Base-by-base conservation (phyloP, 179 eudicot species). In the Amaranthus tricolor region DNA sequence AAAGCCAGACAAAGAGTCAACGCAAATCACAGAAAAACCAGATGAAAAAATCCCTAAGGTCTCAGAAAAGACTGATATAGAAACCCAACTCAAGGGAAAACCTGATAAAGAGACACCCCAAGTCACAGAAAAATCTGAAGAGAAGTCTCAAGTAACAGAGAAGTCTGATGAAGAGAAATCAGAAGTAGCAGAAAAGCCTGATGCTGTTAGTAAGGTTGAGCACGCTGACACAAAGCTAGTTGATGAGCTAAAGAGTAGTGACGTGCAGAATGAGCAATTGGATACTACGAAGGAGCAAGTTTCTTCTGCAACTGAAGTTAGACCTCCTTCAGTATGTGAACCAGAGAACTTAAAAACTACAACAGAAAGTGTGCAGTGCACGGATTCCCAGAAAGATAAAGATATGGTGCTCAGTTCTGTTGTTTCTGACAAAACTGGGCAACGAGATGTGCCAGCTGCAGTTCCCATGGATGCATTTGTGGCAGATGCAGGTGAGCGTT, bases 401-500 rank as follows among this genome's bases (percentile, higher is more conserved):
- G 86, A 70, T 63, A 71, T 68, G 63, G 71, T 72, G 76, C 72
- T 87, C 61, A 65, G 43, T 81, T 74, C 85, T 78, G 61, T 72
- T 61, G 70, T 62, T 71, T 75, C 88, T n/a, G 89, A 81, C 70
- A 80, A 79, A 64, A 71, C 74, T 70, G 81, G 78, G 72, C 65
- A 73, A 43, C 82, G 73, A 66, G 83, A 76, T 72, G 72, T 61
- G 47, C 76, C 72, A 76, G 54, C 67, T 76, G 64, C 81, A 58
- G 82, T 74, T 81, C 76, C 86, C 5, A 48, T 71, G 68, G 70
- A 62, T 68, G 88, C 79, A 72, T 81, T 78, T 73, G 86, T 62
- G 72, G 71, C 73, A 61, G 82, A 72, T 57, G 54, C 86, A 86
- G 91, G 94, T 88, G 70, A 68, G 62, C 53, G 52, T 20, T 43